Percentiles rank a stretch among this genome's conserved stretches.
Evolutionary conservation across 1,284 basidiomycete species (phyloP).

Genomic region (Rhodotorula sp.): DNA sequence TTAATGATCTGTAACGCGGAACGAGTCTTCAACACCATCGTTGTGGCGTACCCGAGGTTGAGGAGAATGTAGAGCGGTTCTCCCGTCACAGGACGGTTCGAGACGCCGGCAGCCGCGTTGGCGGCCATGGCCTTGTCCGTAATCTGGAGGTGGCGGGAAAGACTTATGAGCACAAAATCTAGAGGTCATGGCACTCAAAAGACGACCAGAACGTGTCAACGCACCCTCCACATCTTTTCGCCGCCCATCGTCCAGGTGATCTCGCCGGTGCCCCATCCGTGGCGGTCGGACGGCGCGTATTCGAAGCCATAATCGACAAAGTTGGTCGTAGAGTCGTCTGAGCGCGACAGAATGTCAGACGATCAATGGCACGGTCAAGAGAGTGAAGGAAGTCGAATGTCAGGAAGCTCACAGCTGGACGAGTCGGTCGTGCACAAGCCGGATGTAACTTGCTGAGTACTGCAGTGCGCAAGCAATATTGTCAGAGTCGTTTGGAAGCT

Average conservation of each 20-base stretch:
- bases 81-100: constrained; percentile 70
- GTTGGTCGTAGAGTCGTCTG: constrained; percentile 30
- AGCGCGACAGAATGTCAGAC: not conserved
- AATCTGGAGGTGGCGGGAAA: constrained; percentile 54
- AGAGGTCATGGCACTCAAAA: no score
- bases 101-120: constrained; percentile 64
- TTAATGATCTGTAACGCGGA: not conserved
- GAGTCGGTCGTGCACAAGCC: constrained; percentile 22
- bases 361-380: no score
- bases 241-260: constrained; percentile 73
- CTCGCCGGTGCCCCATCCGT: constrained; percentile 47
- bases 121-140: constrained; percentile 66
- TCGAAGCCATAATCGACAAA: constrained; percentile 30
- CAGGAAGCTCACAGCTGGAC: constrained; percentile 13
- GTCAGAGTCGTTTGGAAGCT: not conserved
- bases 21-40: no score
- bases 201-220: not conserved
- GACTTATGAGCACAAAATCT: not conserved
- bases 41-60: not conserved
- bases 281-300: constrained; percentile 15
- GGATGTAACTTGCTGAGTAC: constrained; percentile 14
- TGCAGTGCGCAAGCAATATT: not conserved
- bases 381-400: no score
- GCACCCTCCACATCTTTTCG: constrained; percentile 62
- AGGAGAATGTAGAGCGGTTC: constrained; percentile 34